Evolutionary conservation across 1,139 yeast genomes (phyloP).

Genomic region (Debaryomycetaceae sp.): DNA sequence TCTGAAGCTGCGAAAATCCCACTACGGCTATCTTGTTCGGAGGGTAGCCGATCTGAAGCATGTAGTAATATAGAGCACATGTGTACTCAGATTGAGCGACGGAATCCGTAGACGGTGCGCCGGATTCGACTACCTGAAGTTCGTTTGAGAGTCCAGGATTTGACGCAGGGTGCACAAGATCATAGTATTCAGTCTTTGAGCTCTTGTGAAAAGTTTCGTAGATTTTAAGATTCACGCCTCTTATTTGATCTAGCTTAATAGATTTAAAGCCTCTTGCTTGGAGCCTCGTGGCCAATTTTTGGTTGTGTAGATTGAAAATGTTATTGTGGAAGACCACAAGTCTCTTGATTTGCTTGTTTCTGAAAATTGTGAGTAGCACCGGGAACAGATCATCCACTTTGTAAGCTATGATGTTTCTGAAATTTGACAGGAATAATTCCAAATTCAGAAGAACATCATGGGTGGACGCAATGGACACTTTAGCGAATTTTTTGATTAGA

Average conservation of each 20-base stretch:
- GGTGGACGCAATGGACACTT: slow-evolving; percentile 3
- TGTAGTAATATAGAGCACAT: slow-evolving; percentile 44
- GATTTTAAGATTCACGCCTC: slow-evolving; percentile 2
- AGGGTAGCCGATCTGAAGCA: slow-evolving; percentile 47
- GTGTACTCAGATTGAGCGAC: slow-evolving; percentile 50
- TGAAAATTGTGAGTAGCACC: slow-evolving; percentile 3
- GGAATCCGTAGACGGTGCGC: slow-evolving; percentile 11
- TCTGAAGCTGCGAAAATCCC: slow-evolving; percentile 39
- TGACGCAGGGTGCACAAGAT: slow-evolving; percentile 3
- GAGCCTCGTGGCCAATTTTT: not conserved
- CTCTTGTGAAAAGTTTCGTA: not conserved
- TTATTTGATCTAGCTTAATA: not conserved
- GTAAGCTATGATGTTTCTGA: slow-evolving; percentile 3
- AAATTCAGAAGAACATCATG: slow-evolving; percentile 1
- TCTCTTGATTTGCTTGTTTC: slow-evolving; percentile 3
- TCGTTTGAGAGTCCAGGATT: slow-evolving; percentile 41
- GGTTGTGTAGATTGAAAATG: not conserved
- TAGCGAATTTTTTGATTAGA: slow-evolving; percentile 1
- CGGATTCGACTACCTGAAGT: slow-evolving; percentile 37
- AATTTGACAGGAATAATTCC: slow-evolving; percentile 1
- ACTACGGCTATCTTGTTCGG: slow-evolving; percentile 35
- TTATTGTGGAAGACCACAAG: slow-evolving; percentile 4
- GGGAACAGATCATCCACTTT: slow-evolving; percentile 1
- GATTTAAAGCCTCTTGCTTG: not conserved
- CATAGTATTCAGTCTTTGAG: not conserved